Evolutionary conservation across 331 rosid species (phyloP).

Genomic region (Acacia pycnantha): DNA sequence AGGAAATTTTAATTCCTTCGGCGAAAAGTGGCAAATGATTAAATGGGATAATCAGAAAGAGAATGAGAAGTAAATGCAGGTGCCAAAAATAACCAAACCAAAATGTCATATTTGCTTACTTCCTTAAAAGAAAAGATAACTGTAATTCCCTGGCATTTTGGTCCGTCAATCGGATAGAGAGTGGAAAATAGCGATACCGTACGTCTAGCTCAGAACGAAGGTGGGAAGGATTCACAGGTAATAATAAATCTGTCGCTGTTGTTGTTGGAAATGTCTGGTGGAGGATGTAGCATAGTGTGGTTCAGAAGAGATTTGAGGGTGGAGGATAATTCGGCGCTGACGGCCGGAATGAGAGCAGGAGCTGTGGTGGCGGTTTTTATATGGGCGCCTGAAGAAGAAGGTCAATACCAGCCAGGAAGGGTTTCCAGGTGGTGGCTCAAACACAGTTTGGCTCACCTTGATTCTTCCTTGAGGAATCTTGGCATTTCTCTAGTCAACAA

Average conservation of each 20-base stretch:
- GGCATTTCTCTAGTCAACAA: conserved; percentile 77
- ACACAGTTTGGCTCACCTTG: conserved; percentile 79
- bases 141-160: conserved; percentile 14
- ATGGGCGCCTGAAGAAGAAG: conserved; percentile 97
- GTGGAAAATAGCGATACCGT: conserved; percentile 10
- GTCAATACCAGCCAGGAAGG: conserved; percentile 76
- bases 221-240: neutral
- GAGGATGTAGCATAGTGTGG: conserved; percentile 94
- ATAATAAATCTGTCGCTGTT: neutral
- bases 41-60: neutral
- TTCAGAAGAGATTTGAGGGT: conserved; percentile 96
- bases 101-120: neutral
- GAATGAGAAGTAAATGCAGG: neutral
- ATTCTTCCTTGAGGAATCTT: conserved; percentile 69
- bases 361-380: conserved; percentile 76
- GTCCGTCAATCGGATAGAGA: neutral
- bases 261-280: conserved; percentile 65
- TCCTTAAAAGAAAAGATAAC: conserved; percentile 28
- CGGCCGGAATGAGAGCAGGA: conserved; percentile 83
- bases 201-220: conserved; percentile 32
- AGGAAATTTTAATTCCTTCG: conserved; percentile 4
- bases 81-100: conserved; percentile 20
- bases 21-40: conserved; percentile 1
- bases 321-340: conserved; percentile 85
- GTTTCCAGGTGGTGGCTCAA: conserved; percentile 98